Evolutionary conservation across 345 rosid genomes (phyloP), one percentile per base, ranked within the genome.

Genomic region (Lagerstroemia speciosa): DNA sequence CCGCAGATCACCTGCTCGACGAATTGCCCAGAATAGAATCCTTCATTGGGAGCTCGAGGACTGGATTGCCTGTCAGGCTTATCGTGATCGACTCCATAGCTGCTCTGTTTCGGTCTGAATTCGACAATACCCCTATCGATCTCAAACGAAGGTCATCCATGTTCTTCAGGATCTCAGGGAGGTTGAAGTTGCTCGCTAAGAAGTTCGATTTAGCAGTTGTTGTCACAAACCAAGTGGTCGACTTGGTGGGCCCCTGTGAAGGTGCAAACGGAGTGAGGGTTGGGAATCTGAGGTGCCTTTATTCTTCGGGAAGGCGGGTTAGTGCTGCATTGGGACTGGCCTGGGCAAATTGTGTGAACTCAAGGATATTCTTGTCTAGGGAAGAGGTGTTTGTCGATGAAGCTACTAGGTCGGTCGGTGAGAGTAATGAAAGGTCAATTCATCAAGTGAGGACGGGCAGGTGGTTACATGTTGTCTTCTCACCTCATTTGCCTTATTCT

Each of bases 161-260:
- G 84, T 93, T 93, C 69, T 93, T 90, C 50, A 83, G 86, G 84
- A 68, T 90, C 68, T 83, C 98, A 0, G 90, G 83, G 57, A 86
- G 77, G 64, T 69, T 93, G 71, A 93, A 89, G 84, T 81, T 66
- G 36, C 22, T 93, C 68, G 98, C 98, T 0, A 71, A 70, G 72
- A 81, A 81, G 76, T 90, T 81, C 76, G 73, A 72, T 76, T 78
- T 89, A 67, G 96, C 85, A 3, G 88, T 93, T 31, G 84, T 87
- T 74, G 77, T 93, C 68, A 93, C 92, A 37, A 93, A 93, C 67
- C 98, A 93, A 78, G 96, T 93, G 40, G 91, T 86, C 67, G 98
- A 93, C 85, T 72, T 79, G 20, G 73, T 90, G 26, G 88, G 69
- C 17, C 67, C 83, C 38, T 75, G 84, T 48, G 86, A 82, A 64